Conservation (phyloP, 805 yeast genomes). For the Monosporozyma unispora region DNA sequence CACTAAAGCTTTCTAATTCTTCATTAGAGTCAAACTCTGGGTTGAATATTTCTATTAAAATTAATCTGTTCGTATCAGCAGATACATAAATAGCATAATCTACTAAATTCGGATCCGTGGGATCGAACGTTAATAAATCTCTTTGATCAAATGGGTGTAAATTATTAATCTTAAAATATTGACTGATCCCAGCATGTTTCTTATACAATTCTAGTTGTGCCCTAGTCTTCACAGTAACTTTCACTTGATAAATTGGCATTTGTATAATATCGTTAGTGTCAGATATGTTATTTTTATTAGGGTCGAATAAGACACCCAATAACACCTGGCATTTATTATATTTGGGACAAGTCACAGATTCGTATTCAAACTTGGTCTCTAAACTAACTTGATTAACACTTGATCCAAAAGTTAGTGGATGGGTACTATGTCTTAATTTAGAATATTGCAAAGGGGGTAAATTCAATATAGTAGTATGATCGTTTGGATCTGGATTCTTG, state of each 20-base stretch:
- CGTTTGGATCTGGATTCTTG: background rate
- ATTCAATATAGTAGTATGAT: conserved; percentile 23
- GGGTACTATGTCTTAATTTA: conserved; percentile 13
- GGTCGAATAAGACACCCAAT: conserved; percentile 20
- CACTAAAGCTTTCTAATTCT: conserved; percentile 41
- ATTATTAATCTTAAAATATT: conserved; percentile 25
- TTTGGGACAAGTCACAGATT: conserved; percentile 21
- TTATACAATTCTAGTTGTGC: conserved; percentile 20
- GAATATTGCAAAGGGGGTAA: conserved; percentile 28
- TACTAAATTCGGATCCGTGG: conserved; percentile 29
- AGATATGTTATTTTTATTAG: background rate
- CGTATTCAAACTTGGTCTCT: conserved; percentile 24
- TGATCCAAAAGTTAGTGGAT: conserved; percentile 19
- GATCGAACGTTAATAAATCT: conserved; percentile 16
- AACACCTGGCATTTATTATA: conserved; percentile 26
- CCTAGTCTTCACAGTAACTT: conserved; percentile 29
- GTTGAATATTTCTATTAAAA: conserved; percentile 45
- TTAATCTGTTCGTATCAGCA: conserved; percentile 35
- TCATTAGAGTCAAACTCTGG: conserved; percentile 39
- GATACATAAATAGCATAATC: conserved; percentile 44
- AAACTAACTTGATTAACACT: conserved; percentile 26
- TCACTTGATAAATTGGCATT: conserved; percentile 28
- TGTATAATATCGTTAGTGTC: conserved; percentile 12
- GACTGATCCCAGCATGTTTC: conserved; percentile 25
- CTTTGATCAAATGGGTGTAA: conserved; percentile 29